phyloP scores from a whole-genome alignment of 495 filamentous ascomycete genomes.

The Bacidia gigantensis region DNA sequence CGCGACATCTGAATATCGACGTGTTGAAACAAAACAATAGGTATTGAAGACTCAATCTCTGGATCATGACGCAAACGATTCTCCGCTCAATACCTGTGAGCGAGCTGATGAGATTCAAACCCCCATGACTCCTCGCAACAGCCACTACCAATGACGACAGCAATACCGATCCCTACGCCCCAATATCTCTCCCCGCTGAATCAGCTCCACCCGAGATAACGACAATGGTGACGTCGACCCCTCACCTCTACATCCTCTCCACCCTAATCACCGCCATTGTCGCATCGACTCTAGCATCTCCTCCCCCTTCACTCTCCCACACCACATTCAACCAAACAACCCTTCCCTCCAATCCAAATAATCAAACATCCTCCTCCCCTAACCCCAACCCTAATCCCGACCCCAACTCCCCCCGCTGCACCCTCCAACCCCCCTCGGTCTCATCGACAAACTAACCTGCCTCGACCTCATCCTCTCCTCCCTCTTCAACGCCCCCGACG shows the following conservation, averaged over 20 bases:
- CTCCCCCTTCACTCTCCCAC: constrained; percentile 73
- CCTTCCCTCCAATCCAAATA: constrained; percentile 49
- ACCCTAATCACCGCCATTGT: constrained; percentile 77
- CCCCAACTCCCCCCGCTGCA: too few relatives aligned
- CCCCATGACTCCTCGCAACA: not conserved
- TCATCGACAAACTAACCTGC: constrained; percentile 64
- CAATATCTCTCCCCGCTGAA: too few relatives aligned
- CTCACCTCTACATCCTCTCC: constrained; percentile 58
- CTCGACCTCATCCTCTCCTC: constrained; percentile 55
- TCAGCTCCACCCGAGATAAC: too few relatives aligned
- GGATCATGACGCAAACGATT: too few relatives aligned
- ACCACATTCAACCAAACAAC: constrained; percentile 62
- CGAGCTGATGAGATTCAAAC: not conserved
- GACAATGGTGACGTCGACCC: too few relatives aligned
- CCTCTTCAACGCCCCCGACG: constrained; percentile 43
- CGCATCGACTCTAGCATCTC: constrained; percentile 72
- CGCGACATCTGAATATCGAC: not conserved
- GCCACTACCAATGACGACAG: not conserved
- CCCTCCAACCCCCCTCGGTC: too few relatives aligned
- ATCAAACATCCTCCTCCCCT: constrained; percentile 54
- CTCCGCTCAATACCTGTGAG: not conserved
- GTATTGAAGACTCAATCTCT: too few relatives aligned
- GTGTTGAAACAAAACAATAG: not conserved
- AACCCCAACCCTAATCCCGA: too few relatives aligned
- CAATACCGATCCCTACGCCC: not conserved